These are phyloP conservation scores for Nakazawaea holstii DNA, from an alignment of 805 yeast genomes.

Conservation along the genomic window DNA sequence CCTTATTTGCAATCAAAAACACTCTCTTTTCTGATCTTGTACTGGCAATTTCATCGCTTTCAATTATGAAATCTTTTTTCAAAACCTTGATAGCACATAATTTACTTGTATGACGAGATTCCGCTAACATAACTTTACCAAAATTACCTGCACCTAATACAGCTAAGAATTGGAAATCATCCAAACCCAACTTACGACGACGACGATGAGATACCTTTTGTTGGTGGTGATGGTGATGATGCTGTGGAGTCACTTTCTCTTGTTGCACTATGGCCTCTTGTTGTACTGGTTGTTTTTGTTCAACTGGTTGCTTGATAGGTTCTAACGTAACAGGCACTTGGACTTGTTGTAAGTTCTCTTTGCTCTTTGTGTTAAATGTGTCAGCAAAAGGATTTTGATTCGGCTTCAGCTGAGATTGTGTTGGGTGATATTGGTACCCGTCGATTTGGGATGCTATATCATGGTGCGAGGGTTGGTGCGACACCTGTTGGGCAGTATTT, in stretches of 20 bases:
- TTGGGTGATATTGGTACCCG: background rate
- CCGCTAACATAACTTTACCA: constrained; percentile 97
- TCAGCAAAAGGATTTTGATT: no score
- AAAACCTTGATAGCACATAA: constrained; percentile 94
- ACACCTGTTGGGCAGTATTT: no score
- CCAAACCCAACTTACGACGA: constrained; percentile 80
- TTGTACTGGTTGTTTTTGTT: background rate
- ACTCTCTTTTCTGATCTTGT: constrained; percentile 93
- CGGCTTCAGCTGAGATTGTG: no score
- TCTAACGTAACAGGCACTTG: no score
- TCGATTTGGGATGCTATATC: background rate
- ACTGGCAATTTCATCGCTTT: constrained; percentile 93
- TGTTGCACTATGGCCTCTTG: background rate
- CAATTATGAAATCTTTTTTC: constrained; percentile 92
- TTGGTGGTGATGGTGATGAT: constrained; percentile 19
- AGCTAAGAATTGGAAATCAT: constrained; percentile 90
- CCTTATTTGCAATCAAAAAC: constrained; percentile 65
- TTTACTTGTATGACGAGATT: constrained; percentile 73
- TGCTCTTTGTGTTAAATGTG: no score
- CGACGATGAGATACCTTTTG: constrained; percentile 24
- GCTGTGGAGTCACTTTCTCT: constrained; percentile 10
- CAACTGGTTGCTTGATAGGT: constrained; percentile 4
- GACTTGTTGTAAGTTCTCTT: no score
- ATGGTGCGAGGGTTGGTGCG: background rate
- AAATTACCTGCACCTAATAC: constrained; percentile 98